Evolutionary conservation across 2,329 filamentous ascomycete species (phyloP), one percentile per base, ranked within the genome.

Genomic region (Sclerotiophoma versabilis): DNA sequence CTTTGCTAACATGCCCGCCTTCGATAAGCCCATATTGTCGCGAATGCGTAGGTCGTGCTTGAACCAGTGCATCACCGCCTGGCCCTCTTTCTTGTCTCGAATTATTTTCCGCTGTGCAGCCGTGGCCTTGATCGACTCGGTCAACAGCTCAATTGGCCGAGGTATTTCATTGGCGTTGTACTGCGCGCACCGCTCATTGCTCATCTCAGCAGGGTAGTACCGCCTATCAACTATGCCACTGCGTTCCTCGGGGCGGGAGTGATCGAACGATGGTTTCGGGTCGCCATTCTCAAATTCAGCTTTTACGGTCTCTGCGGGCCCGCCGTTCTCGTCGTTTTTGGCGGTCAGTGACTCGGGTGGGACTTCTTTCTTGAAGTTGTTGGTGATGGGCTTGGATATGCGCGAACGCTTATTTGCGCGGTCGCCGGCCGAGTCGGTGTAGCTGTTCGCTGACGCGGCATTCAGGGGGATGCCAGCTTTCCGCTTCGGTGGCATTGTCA

Each of bases 141-240:
- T 72, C 2, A 96, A 80, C 0, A 83, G 74, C 63, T 92, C 86
- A 17, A 96, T 89, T 0, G 92, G 93, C 0, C 89, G 85, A 4
- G 87, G 83, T 4, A 96, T 78, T 41, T 84, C 81, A 46, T 88
- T 82, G n/a, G 82, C 76, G 48, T 84, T 89, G 75, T 96, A 97
- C 45, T 88, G 87, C 5, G 81, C 79, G 46, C 90, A 92, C 32
- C 92, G 87, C 43, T 83, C 84, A 65, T 92, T 95, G 76, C 83
- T 90, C 87, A 97, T 96, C 71, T 96, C 92, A 1, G 85, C 84
- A 0, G 92, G 92, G 64, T 96, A 97, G 76, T 87, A 96, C 41
- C 90, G 85, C 23, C 78, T 68, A 34, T 81, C 75, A 7, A 81
- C 74, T 27, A 79, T 76, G 14, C 74, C 74, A 37, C 70, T 63